These are phyloP conservation scores for Beta vulgaris DNA, from an alignment of 148 eudicot genomes.

Conservation along the genomic window DNA sequence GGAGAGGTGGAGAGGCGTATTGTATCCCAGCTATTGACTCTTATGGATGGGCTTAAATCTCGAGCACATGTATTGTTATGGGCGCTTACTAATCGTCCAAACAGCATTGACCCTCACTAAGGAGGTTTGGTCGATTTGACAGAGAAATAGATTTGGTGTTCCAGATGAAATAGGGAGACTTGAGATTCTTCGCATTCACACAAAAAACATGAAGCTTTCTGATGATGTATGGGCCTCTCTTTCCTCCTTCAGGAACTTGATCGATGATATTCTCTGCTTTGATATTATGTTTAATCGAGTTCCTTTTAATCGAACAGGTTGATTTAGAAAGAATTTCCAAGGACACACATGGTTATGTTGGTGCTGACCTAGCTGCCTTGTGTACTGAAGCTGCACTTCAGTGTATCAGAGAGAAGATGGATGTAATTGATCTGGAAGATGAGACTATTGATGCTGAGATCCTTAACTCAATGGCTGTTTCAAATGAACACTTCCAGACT, in stretches of 20 bases:
- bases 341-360: constrained; percentile 92
- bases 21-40: constrained; percentile 86
- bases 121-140: constrained; percentile 90
- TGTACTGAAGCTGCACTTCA: constrained; percentile 94
- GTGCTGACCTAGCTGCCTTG: constrained; percentile 83
- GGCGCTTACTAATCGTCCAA: constrained; percentile 94
- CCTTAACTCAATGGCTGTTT: constrained; percentile 83
- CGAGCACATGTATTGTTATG: constrained; percentile 89
- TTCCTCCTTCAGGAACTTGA: background rate
- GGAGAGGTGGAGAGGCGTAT: constrained; percentile 96
- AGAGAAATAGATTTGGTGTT: constrained; percentile 89
- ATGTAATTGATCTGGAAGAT: constrained; percentile 86
- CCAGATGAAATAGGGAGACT: constrained; percentile 90
- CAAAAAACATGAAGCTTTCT: constrained; percentile 89
- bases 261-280: background rate
- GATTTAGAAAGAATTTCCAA: constrained; percentile 77
- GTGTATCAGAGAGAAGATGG: constrained; percentile 94
- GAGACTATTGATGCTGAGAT: constrained; percentile 87
- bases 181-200: constrained; percentile 87
- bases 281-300: background rate
- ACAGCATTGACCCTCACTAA: constrained; percentile 83
- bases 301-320: constrained; percentile 38
- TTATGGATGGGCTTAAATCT: constrained; percentile 90
- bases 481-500: constrained; percentile 84
- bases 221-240: constrained; percentile 53